Percentiles rank a stretch among this genome's conserved stretches.
phyloP scores from a whole-genome alignment of 768 basidiomycete genomes.

The Rhizopogon salebrosus region DNA sequence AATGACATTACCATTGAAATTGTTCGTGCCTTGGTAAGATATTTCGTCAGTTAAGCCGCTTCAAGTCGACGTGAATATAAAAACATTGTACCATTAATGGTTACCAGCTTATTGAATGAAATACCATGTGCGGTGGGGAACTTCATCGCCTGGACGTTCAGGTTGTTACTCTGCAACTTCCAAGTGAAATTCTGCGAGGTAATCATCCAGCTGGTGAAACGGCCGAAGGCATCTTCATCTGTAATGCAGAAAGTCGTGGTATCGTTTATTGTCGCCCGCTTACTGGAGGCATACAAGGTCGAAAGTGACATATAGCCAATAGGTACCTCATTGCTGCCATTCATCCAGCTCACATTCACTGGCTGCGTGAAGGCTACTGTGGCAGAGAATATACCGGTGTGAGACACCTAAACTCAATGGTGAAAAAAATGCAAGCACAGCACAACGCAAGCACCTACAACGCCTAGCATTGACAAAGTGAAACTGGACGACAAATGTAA shows the following conservation, averaged over 20 bases:
- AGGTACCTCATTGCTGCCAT: conserved; percentile 37
- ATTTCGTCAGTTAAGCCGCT: not conserved
- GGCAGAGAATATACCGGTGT: conserved; percentile 63
- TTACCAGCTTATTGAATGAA: conserved; percentile 56
- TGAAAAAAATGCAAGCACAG: not conserved
- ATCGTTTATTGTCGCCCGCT: conserved; percentile 60
- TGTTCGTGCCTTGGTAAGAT: conserved; percentile 44
- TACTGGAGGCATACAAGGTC: conserved; percentile 42
- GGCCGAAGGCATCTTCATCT: conserved; percentile 53
- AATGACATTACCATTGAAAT: conserved; percentile 50
- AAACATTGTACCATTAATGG: conserved; percentile 43
- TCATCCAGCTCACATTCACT: conserved; percentile 55
- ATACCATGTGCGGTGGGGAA: conserved; percentile 66
- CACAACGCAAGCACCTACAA: conserved; percentile 30
- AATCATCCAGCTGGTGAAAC: conserved; percentile 59
- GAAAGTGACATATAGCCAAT: conserved; percentile 53
- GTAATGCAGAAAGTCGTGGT: conserved; percentile 52
- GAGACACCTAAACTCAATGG: conserved; percentile 42
- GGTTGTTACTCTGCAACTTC: conserved; percentile 50
- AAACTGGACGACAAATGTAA: conserved; percentile 38
- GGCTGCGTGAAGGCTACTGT: conserved; percentile 56
- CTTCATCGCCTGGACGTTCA: conserved; percentile 59
- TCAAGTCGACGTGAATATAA: not conserved
- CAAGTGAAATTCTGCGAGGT: conserved; percentile 65
- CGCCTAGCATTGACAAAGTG: conserved; percentile 44